phyloP scores from a whole-genome alignment of 208 protist species.

The Trypanosoma conorhini region DNA sequence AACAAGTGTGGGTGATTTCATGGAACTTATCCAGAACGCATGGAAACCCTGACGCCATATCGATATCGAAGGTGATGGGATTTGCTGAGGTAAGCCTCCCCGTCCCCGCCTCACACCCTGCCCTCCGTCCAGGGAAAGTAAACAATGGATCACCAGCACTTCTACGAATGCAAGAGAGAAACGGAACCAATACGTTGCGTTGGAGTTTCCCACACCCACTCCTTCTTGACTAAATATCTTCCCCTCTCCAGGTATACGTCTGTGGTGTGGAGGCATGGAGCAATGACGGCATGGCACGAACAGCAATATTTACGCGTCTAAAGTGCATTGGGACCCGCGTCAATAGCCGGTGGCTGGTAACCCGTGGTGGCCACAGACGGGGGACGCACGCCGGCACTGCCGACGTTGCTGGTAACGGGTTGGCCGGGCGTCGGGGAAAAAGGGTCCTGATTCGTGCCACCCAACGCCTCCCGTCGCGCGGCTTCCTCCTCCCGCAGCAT shows the following conservation, averaged over 20 bases:
- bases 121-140: not conserved
- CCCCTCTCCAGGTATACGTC: not conserved
- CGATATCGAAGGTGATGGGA: not conserved
- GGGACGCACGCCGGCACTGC: not conserved
- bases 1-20: not conserved
- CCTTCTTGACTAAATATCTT: not conserved
- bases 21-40: not conserved
- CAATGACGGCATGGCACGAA: too few relatives aligned
- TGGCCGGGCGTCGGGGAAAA: not conserved
- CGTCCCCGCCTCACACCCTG: not conserved
- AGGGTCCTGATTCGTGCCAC: not conserved
- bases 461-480: not conserved
- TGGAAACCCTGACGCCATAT: not conserved
- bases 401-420: not conserved
- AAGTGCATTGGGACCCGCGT: constrained; percentile 26
- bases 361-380: not conserved
- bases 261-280: too few relatives aligned
- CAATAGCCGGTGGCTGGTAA: constrained; percentile 18
- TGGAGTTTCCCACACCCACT: not conserved
- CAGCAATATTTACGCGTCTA: not conserved
- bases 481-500: constrained; percentile 18
- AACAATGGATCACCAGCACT: not conserved
- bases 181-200: not conserved
- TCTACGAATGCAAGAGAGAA: not conserved
- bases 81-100: not conserved